Base-by-base conservation (phyloP, 2,329 filamentous ascomycete genomes). In the Xylaria sp. region DNA sequence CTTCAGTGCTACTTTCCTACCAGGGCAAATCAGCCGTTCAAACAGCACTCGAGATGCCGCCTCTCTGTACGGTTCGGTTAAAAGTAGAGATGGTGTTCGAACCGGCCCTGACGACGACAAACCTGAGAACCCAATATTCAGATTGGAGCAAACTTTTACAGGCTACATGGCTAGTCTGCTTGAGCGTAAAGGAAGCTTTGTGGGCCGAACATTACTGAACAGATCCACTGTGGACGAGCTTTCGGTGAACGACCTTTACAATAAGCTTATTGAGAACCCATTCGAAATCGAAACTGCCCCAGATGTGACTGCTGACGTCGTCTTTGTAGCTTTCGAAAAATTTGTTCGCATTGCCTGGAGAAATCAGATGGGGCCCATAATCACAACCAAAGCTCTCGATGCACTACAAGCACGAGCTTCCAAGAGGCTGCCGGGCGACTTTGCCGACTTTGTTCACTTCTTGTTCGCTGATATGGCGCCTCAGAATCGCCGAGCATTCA, bases 281-380 rank as follows among this genome's bases (percentile, higher is more conserved):
- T 91, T 89, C 61, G 93, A 93, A 75, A 86, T 92, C 71, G 92
- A 97, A 62, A 84, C 90, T 10, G 89, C 92, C 1, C 87, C 90
- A 0, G 93, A 97, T 68, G 86, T 93, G 9, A 87, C 90, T 2
- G 89, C 95, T 9, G 94, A 98, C 76, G 90, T 95, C 23, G 86
- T 98, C 5, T 97, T 98, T 77, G 92, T 92, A 29, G 92, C 94
- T 0, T 98, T 98, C 78, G 94, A 98, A 78, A 98, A 97, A 70
- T 98, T 98, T 74, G 83, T 98, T 69, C 90, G 90, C 67, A 91
- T 94, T 71, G 94, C 93, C 13, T 98, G 95, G 95, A 90, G 88
- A 68, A 92, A 95, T 72, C 91, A 93, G 74, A 94, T 98, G 85
- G 95, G 95, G 0, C 89, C 93, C 2, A 88, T 98, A 64, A 89